Conservation (phyloP, 31 red algal species). For the Odonthalia washingtoniensis region DNA sequence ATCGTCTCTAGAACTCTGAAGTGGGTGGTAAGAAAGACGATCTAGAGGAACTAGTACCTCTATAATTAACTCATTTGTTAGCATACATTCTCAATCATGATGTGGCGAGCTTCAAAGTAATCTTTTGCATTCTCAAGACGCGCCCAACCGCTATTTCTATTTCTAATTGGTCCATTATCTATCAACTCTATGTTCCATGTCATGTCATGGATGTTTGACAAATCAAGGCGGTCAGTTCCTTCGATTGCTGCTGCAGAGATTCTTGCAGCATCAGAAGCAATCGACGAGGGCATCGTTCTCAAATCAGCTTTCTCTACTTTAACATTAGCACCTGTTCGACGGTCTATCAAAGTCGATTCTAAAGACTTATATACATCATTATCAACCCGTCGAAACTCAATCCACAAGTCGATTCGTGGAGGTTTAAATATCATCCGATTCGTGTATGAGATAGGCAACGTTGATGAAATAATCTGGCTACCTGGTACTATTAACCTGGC, state of each 20-base stretch:
- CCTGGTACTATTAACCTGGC: conserved; percentile 10
- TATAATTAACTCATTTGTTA: no score
- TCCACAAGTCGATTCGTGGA: neutral
- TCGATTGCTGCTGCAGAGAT: conserved; percentile 3
- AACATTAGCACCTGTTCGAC: neutral
- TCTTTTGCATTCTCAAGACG: no score
- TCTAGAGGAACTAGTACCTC: no score
- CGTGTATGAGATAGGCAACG: conserved; percentile 19
- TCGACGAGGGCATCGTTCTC: conserved; percentile 26
- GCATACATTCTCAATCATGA: no score
- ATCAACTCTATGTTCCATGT: neutral
- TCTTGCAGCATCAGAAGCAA: conserved; percentile 8
- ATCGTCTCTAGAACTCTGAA: no score
- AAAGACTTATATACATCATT: conserved; percentile 2
- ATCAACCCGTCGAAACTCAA: neutral
- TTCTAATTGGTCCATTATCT: neutral
- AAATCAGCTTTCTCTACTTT: neutral
- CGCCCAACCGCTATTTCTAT: no score
- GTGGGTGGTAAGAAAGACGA: no score
- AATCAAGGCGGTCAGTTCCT: conserved; percentile 3
- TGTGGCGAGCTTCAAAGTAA: no score
- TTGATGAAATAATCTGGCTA: conserved; percentile 12
- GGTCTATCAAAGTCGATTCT: conserved; percentile 4
- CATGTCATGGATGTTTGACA: neutral
- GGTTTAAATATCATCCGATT: conserved; percentile 14